Percentiles rank a stretch among this genome's conserved stretches.
These are phyloP conservation scores for Septoria linicola DNA, from an alignment of 2,329 filamentous ascomycete genomes.

Conservation along the genomic window DNA sequence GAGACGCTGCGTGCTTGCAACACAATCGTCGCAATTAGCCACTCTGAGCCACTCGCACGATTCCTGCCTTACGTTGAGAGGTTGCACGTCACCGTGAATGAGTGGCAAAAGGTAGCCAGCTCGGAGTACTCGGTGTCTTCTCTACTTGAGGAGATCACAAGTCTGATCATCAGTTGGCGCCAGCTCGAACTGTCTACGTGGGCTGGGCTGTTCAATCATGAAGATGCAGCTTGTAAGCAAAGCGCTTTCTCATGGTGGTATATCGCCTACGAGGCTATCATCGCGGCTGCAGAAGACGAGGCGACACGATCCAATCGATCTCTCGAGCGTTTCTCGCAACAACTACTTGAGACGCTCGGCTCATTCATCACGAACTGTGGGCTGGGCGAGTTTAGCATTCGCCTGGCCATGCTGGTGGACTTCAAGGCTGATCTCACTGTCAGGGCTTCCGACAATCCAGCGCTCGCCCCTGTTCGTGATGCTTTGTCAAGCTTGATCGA, in stretches of 20 bases:
- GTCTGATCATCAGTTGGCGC: constrained; percentile 82
- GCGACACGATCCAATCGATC: not conserved
- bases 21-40: constrained; percentile 70
- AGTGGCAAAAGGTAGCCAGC: constrained; percentile 94
- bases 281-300: constrained; percentile 58
- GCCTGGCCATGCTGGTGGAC: constrained; percentile 65
- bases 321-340: constrained; percentile 62
- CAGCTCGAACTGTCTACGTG: constrained; percentile 89
- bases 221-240: constrained; percentile 70
- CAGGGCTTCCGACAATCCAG: constrained; percentile 54
- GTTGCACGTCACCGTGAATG: constrained; percentile 78
- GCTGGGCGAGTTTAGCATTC: constrained; percentile 71
- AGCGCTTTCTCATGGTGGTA: constrained; percentile 95
- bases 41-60: constrained; percentile 81
- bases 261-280: constrained; percentile 84
- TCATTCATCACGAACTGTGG: constrained; percentile 76
- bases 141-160: constrained; percentile 75
- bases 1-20: constrained; percentile 77
- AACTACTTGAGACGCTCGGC: constrained; percentile 73
- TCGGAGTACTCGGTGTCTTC: constrained; percentile 67
- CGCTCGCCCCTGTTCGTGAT: constrained; percentile 51
- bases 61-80: constrained; percentile 85
- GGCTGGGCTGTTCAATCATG: constrained; percentile 83
- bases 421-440: constrained; percentile 64
- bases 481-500: constrained; percentile 74